These are phyloP conservation scores for Ilex asprella DNA, from an alignment of 257 asterid species.

Conservation along the genomic window DNA sequence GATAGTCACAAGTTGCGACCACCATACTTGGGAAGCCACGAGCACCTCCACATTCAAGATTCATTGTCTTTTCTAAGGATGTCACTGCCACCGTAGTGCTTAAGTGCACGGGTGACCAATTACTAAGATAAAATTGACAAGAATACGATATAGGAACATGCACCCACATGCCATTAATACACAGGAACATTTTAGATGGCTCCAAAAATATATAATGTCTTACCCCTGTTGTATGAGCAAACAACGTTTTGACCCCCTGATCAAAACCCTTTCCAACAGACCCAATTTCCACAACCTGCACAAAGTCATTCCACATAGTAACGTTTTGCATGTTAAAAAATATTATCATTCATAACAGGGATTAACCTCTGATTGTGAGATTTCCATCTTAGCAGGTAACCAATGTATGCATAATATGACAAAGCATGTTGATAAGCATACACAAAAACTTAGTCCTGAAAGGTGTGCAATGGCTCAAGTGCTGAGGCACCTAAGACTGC, in stretches of 20 bases:
- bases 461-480: neutral
- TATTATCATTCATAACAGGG: neutral
- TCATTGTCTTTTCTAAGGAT: neutral
- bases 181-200: neutral
- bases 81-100: neutral
- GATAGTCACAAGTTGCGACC: neutral
- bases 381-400: neutral
- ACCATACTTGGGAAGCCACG: neutral
- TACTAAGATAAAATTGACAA: neutral
- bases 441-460: neutral
- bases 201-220: slow-evolving; percentile 24
- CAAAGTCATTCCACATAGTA: slow-evolving; percentile 11
- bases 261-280: slow-evolving; percentile 79
- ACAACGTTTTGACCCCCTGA: slow-evolving; percentile 53
- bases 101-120: neutral
- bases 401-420: neutral
- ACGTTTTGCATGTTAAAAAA: neutral
- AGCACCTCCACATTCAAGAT: neutral
- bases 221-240: slow-evolving; percentile 78
- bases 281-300: slow-evolving; percentile 92
- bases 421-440: too few species aligned
- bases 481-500: too few species aligned
- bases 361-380: neutral
- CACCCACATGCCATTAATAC: neutral
- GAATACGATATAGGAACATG: neutral